Evolutionary conservation across 768 basidiomycete species (phyloP).

Genomic region (Pleurotus djamor): DNA sequence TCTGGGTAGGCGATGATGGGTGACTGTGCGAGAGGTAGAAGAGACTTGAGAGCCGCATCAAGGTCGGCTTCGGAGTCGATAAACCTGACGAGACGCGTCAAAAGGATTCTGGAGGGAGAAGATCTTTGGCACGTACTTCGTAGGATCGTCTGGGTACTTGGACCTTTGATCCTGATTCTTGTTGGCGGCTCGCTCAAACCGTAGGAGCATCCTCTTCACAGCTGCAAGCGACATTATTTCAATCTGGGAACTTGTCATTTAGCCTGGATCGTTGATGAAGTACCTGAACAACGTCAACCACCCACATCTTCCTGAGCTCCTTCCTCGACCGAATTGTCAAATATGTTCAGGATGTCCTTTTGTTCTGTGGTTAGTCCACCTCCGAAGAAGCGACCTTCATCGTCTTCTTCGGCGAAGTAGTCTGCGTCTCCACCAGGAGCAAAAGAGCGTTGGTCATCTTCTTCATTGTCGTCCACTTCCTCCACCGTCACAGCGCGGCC

Average conservation of each 20-base stretch:
- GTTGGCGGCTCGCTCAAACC: conserved; percentile 85
- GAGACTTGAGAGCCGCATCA: conserved; percentile 79
- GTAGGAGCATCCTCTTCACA: conserved; percentile 71
- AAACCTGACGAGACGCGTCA: conserved; percentile 56
- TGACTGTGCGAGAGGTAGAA: conserved; percentile 87
- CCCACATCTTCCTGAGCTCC: conserved; percentile 69
- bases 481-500: conserved; percentile 52
- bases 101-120: neutral
- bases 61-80: conserved; percentile 98
- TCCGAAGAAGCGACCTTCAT: conserved; percentile 90
- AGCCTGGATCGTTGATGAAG: neutral
- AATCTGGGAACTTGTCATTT: conserved; percentile 33
- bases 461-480: conserved; percentile 54
- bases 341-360: conserved; percentile 94
- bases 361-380: conserved; percentile 92
- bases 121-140: conserved; percentile 53
- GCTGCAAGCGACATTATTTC: conserved; percentile 68
- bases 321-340: conserved; percentile 71
- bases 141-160: conserved; percentile 91
- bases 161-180: conserved; percentile 97
- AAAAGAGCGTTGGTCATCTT: conserved; percentile 48
- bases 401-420: conserved; percentile 89
- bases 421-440: conserved; percentile 88
- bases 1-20: conserved; percentile 88
- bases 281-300: conserved; percentile 10